A percentile compares a stretch with the other conserved stretches of the same genome.
Evolutionary conservation across 345 rosid genomes (phyloP).

Genomic region (Turritis glabra): DNA sequence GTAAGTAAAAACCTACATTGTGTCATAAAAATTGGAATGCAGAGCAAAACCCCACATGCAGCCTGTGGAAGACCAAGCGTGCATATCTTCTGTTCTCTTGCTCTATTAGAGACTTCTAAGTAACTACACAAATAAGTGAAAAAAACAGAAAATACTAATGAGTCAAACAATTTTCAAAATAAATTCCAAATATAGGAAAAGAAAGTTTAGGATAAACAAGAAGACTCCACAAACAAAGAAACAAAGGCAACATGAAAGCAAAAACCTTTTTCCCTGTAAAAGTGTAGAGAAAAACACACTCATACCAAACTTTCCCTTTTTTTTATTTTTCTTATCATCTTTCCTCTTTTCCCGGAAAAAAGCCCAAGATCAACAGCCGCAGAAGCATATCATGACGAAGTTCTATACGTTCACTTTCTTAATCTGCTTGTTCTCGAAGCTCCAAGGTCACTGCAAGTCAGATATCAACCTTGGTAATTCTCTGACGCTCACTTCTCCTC

Average conservation of each 20-base stretch:
- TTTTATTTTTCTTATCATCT: conserved; percentile 16
- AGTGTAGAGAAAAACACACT: conserved; percentile 33
- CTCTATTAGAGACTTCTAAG: background rate
- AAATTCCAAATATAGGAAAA: background rate
- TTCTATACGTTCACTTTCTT: conserved; percentile 35
- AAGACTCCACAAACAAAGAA: conserved; percentile 25
- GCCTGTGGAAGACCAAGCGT: conserved; percentile 42
- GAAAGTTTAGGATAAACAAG: conserved; percentile 10
- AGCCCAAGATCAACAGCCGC: background rate
- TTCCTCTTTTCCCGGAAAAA: background rate
- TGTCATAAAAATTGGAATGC: background rate
- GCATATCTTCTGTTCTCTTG: conserved; percentile 20
- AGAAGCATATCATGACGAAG: conserved; percentile 34
- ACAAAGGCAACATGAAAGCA: conserved; percentile 40
- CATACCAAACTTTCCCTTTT: conserved; percentile 35
- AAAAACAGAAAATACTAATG: background rate
- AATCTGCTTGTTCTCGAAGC: conserved; percentile 23
- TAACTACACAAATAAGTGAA: background rate
- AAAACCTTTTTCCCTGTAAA: conserved; percentile 36
- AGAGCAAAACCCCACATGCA: conserved; percentile 42
- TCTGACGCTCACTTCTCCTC: conserved; percentile 58
- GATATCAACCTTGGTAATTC: conserved; percentile 52
- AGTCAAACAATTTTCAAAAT: too few species aligned
- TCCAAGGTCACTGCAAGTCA: conserved; percentile 47
- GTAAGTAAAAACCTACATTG: background rate